Evolutionary conservation across 768 basidiomycete species (phyloP), one percentile per base, ranked within the genome.

Genomic region (Artomyces pyxidatus): DNA sequence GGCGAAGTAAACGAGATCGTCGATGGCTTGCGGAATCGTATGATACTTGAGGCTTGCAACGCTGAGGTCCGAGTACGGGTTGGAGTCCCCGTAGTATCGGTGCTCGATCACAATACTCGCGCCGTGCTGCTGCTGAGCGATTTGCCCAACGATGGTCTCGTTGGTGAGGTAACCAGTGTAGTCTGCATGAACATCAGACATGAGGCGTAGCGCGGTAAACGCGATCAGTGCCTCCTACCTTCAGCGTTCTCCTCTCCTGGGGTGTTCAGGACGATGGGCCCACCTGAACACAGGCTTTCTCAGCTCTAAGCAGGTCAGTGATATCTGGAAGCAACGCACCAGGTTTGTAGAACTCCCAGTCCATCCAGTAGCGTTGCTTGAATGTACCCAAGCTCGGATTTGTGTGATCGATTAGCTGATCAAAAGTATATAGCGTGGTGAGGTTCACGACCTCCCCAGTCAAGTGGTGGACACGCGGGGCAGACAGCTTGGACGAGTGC

Each of bases 21-120:
- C 78, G 52, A 85, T 78, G 11, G 83, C 81, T 65, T 87, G 85
- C 60, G 83, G 80, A 37, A 87, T 74, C 1, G 82, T 86, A 59
- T 81, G 81, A 9, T 77, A 54, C 41, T 66, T 64, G 38, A 87
- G 65, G 58, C 79, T 84, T 54, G 72, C 63, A 26, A 74, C 74
- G 28, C 69, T 75, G 25, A 87, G 72, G 59, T 86, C 72, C 16
- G 74, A 67, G 40, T 71, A 73, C 3, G 85, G 85, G 59, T 85
- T 88, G 49, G 84, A 87, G 21, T 75, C 64, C 10, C 85, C 85
- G 53, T 80, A 87, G 70, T 81, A 88, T 23, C 85, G 73, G 58
- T 87, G 85, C 58, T 88, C 84, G 22, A 85, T 51, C 28, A 85
- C 66, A 53, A 86, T 68, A 5, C 76, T 73, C n/a, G 78, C 77